Base-by-base conservation (phyloP, 1,139 yeast genomes). In the Magnusiomyces tetraspermus region DNA sequence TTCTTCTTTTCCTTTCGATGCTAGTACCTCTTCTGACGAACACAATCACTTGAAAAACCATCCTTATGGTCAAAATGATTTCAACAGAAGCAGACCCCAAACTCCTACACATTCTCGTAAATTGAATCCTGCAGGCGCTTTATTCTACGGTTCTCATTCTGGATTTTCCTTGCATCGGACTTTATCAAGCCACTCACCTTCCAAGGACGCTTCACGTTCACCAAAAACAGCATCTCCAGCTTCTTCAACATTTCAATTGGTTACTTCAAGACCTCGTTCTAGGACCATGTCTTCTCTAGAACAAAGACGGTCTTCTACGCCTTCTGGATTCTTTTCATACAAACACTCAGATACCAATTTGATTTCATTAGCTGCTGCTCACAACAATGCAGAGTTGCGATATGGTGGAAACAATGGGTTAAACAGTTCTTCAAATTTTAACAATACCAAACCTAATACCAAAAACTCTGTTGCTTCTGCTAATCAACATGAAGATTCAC, bases 271-370 rank as follows among this genome's bases (percentile, higher is more conserved):
- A 30, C 63, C 61, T 1, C 53, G 63, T 21, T 58, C 61, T 36
- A 49, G 56, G 22, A 61, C 63, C 13, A 53, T 61, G 23, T 58
- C 61, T 23, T 58, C 64, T 28, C 46, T 60, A n/a, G 57, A 54
- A 13, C 52, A 53, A 23, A 49, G 40, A 47, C 53, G 37, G 51
- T 55, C 41, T 48, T 48, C 49, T 15, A 45, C 54, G 19, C 52
- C 40, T 42, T 21, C 49, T 21, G 45, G 51, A n/a, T 33, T 47
- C 8, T 46, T 51, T 41, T 46, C 57, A 21, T 42, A 24, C 33
- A 45, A 46, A 48, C 33, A 30, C 28, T 50, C 50, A 51, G 53
- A 56, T 44, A 31, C 55, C 41, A 51, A 57, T 51, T 45, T 60
- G 22, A 58, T 50, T 11, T 58, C 59, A 13, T 30, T 55, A 23